phyloP scores from a whole-genome alignment of 2,329 filamentous ascomycete genomes.

The Phaeosphaeriaceae sp. region DNA sequence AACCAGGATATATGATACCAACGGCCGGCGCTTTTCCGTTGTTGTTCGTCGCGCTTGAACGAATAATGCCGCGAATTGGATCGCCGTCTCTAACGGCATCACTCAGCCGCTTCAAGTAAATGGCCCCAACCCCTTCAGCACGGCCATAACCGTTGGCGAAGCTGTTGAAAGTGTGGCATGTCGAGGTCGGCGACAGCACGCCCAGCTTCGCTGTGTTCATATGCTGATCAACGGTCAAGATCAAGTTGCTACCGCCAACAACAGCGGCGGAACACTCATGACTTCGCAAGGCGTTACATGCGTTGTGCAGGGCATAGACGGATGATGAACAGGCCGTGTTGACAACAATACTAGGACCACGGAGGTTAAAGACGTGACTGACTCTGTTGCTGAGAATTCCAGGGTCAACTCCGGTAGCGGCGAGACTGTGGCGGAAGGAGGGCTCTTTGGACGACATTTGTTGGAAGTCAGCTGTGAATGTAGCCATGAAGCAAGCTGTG shows the following conservation, averaged over 20 bases:
- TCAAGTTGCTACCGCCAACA: background rate
- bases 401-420: constrained; percentile 12
- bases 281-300: constrained; percentile 10
- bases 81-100: constrained; percentile 11
- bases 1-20: constrained; percentile 26
- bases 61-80: constrained; percentile 25
- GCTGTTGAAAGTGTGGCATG: constrained; percentile 22
- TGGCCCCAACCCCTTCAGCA: constrained; percentile 20
- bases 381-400: constrained; percentile 29
- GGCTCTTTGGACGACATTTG: constrained; percentile 14
- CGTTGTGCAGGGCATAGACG: constrained; percentile 24
- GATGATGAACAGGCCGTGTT: constrained; percentile 28
- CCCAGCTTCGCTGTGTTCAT: background rate
- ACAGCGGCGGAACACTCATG: constrained; percentile 1
- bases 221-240: background rate
- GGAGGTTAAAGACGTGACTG: constrained; percentile 29
- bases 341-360: constrained; percentile 24
- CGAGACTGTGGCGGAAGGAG: constrained; percentile 12
- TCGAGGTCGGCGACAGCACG: constrained; percentile 12
- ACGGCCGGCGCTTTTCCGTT: constrained; percentile 14
- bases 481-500: constrained; percentile 11
- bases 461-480: constrained; percentile 11
- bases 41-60: constrained; percentile 14
- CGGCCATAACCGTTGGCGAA: constrained; percentile 25
- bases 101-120: constrained; percentile 16